Percentiles rank a stretch among this genome's conserved stretches.
These are phyloP conservation scores for Epichloe sp. DNA, from an alignment of 2,329 filamentous ascomycete species.

Conservation along the genomic window DNA sequence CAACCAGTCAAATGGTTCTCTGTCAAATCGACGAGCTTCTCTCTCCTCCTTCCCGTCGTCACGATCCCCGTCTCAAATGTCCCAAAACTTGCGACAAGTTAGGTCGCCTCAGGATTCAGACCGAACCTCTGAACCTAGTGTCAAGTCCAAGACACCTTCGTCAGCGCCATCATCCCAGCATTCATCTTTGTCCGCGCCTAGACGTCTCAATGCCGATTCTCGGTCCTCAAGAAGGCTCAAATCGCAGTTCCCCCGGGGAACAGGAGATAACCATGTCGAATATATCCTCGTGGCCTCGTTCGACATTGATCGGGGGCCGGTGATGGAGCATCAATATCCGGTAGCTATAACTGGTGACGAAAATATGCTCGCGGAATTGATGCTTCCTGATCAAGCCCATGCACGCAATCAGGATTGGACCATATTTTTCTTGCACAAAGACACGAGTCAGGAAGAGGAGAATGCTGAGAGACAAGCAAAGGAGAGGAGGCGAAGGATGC, in stretches of 20 bases:
- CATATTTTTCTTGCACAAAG: slow-evolving; percentile 97
- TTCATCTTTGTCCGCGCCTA: slow-evolving; percentile 42
- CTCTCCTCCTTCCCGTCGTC: slow-evolving; percentile 51
- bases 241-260: slow-evolving; percentile 64
- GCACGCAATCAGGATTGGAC: slow-evolving; percentile 96
- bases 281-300: slow-evolving; percentile 97
- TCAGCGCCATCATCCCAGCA: slow-evolving; percentile 48
- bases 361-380: slow-evolving; percentile 94
- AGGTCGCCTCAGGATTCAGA: slow-evolving; percentile 45
- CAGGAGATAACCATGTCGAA: slow-evolving; percentile 86
- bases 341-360: slow-evolving; percentile 92
- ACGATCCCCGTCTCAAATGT: slow-evolving; percentile 45
- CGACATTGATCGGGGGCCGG: slow-evolving; percentile 86
- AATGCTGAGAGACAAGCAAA: slow-evolving; percentile 53
- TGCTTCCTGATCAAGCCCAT: slow-evolving; percentile 95
- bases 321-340: slow-evolving; percentile 98
- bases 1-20: slow-evolving; percentile 19
- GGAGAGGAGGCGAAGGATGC: slow-evolving; percentile 36
- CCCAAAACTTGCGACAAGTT: slow-evolving; percentile 37
- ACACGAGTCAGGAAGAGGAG: slow-evolving; percentile 72
- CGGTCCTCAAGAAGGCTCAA: slow-evolving; percentile 45
- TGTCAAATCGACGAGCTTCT: slow-evolving; percentile 34
- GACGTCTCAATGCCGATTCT: slow-evolving; percentile 36
- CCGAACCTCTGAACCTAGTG: slow-evolving; percentile 45
- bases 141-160: slow-evolving; percentile 46